phyloP scores from a whole-genome alignment of 495 filamentous ascomycete species.

The Lasiosphaeria hispida region DNA sequence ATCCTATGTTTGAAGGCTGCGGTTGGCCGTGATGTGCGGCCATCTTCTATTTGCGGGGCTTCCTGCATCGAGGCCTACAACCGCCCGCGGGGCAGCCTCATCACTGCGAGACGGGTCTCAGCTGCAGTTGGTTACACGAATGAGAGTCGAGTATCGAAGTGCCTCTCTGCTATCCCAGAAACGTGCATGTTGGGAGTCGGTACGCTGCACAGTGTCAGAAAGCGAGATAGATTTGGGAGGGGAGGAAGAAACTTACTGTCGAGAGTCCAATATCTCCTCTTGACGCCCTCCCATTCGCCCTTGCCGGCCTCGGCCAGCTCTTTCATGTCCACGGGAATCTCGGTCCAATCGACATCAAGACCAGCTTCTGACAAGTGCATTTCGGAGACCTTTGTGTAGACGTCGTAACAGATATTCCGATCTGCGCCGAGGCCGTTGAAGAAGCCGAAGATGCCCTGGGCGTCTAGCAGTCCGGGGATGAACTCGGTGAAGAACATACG shows the following conservation, averaged over 20 bases:
- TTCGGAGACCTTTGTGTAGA: constrained; percentile 89
- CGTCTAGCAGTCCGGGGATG: constrained; percentile 73
- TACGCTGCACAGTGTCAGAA: constrained; percentile 38
- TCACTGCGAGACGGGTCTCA: not conserved
- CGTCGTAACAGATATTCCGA: constrained; percentile 88
- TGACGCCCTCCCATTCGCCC: constrained; percentile 80
- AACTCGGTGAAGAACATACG: constrained; percentile 85
- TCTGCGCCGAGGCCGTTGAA: constrained; percentile 97
- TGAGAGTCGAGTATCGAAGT: not conserved
- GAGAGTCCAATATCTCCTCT: constrained; percentile 82
- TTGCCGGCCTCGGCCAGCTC: constrained; percentile 48
- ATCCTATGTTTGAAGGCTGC: constrained; percentile 5
- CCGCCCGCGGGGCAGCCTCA: not conserved
- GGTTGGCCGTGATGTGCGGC: not conserved
- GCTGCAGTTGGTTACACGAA: not conserved
- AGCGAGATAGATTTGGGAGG: not conserved
- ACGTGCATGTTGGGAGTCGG: constrained; percentile 54
- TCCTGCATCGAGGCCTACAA: constrained; percentile 20
- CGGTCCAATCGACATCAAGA: constrained; percentile 83
- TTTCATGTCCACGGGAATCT: constrained; percentile 65
- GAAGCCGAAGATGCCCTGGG: constrained; percentile 77
- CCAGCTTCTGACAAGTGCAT: constrained; percentile 90
- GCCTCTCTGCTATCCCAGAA: constrained; percentile 47
- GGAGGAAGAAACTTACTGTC: constrained; percentile 49
- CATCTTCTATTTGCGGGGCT: constrained; percentile 14